Evolutionary conservation across 129 eudicot species (phyloP), one percentile per base, ranked within the genome.

Genomic region (Scalesia atractyloides): DNA sequence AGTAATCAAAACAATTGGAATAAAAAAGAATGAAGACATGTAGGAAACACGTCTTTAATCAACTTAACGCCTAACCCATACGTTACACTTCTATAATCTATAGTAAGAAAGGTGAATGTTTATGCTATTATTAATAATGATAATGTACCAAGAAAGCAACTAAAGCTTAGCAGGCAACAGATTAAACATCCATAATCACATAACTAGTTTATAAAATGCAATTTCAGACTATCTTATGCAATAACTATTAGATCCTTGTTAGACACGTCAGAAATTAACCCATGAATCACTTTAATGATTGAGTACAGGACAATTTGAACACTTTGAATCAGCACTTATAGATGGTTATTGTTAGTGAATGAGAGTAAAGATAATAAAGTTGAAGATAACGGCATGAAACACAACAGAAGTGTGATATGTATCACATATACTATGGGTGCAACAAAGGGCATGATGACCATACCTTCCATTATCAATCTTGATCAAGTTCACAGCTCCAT

Each of bases 401-500:
- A 58, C 3, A 59, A 72, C 57, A 57, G 30, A 30, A 48, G 51
- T 62, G 52, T 39, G 79, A 52, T n/a, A 54, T 26, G 50, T n/a
- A 22, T 22, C 36, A 69, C 33, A 70, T 53, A 8, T 12, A 36
- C 39, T n/a, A n/a, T n/a, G n/a, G 10, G 65, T 64, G 72, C 48
- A 54, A 54, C 39, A 46, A 71, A 68, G 66, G 12, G 48, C 14
- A 68, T 39, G 70, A 61, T 18, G 58, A 79, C 18, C 70, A 49
- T 91, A 91, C 97, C 96, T 91, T 77, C 96, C 93, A 70, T 79
- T 68, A 36, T 83, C 97, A 84, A 85, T 64, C 86, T 84, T 91
- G 41, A 91, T 86, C 88, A 91, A 82, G 76, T 86, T 91, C 48
- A 91, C 96, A 76, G 97, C 97, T 74, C 97, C 97, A 48, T 91